Base-by-base conservation (phyloP, 2,329 filamentous ascomycete genomes). In the Zymoseptoria passerinii region DNA sequence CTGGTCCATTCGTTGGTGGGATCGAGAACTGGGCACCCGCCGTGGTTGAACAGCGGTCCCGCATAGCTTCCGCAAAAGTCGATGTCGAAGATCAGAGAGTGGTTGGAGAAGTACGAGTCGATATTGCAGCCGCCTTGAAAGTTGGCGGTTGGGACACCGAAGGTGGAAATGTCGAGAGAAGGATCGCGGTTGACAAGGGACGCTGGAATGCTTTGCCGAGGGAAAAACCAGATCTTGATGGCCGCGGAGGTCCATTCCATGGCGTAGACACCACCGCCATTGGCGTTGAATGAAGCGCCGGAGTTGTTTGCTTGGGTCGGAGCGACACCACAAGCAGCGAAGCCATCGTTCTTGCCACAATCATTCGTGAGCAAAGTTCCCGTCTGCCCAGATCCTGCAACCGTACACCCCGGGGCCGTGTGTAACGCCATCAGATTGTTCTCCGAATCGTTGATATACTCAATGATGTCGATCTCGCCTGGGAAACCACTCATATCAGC, bases 81-180 rank as follows among this genome's bases (percentile, higher is more conserved):
- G 23, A 69, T 74, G 54, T 74, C 72, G 63, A 75, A 68, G 58
- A 75, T 70, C 50, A 76, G 70, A 53, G 68, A 68, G 63, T 74
- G 71, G 57, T 74, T 71, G 5, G 51, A 59, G 58, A 76, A 75
- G 51, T 73, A 66, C 19, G 61, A 50, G 64, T 74, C 66, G 55
- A 75, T 72, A 28, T 71, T 58, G 55, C 74, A 76, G 19, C 57
- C 58, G 8, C 71, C 73, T 61, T 69, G 85, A 68, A 87, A 87
- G 60, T 88, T 85, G 1, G 85, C 84, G 6, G 81, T 66, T 0
- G 86, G 83, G 1, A 72, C 76, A 16, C 84, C 85, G 81, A 86
- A 89, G 2, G 75, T 74, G 52, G 77, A 79, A 0, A 85, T 82
- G 65, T 88, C 78, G 0, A 86, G 87, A 1, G 61, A 63, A 16